Evolutionary conservation across 192 early-diverging fungal genomes (phyloP), one percentile per base, ranked within the genome.

Genomic region (Paraglomus brasilianum): DNA sequence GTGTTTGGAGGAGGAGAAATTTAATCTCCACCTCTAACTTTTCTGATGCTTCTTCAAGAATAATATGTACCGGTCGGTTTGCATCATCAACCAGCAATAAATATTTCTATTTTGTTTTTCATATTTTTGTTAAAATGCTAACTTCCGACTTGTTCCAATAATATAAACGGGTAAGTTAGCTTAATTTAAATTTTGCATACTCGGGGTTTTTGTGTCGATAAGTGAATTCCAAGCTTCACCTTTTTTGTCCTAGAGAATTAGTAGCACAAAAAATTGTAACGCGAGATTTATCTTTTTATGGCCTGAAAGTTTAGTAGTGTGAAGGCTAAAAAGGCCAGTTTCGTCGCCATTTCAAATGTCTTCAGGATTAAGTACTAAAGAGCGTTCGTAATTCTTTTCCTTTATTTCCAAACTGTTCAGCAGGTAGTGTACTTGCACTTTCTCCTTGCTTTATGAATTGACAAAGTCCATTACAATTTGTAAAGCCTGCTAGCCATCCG

Each of bases 271-370:
- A 43, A 17, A 61, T 45, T 47, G 46, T 11, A 11, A 47, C 46
- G 15, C 46, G 46, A 46, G n/a, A n/a, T n/a, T n/a, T n/a, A n/a
- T n/a, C n/a, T n/a, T n/a, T n/a, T n/a, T n/a, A 46, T 14, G 43
- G n/a, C 3, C 42, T 22, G 40, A n/a, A 46, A 62, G 11, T 62
- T 62, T 62, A 19, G 40, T 22, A 62, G 5, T 21, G 19, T 8
- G 40, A 62, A 45, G 42, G 60, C 60, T 46, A 44, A 62, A 47
- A 62, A 62, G 43, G 5, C 60, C 21, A 10, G 60, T 62, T 62
- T 62, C n/a, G 24, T 62, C 42, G 22, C 3, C 42, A 45, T 62
- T 62, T 22, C 60, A n/a, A 62, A 62, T 62, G 24, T 62, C 42
- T 62, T 62, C n/a, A 45, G 19, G 60, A 21, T 45, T n/a, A 7